Evolutionary conservation across 352 stramenopile species (phyloP).

Genomic region (Phytophthora macrochlamydospora): DNA sequence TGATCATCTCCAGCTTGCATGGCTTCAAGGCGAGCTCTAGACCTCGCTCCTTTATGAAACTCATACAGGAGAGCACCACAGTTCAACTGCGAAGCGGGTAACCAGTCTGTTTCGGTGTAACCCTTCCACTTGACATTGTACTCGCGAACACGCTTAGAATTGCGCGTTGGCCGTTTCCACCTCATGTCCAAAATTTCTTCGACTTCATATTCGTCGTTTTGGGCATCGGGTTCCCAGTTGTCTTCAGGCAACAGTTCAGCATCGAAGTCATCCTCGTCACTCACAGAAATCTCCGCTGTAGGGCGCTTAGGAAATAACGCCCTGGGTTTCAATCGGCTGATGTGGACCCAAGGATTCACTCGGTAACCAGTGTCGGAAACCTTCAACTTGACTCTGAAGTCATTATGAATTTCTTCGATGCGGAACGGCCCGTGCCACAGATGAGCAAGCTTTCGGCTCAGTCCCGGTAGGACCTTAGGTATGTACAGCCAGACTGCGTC

Average conservation of each 20-base stretch:
- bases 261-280: not conserved
- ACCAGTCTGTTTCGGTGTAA: not conserved
- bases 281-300: not conserved
- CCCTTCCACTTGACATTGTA: not conserved
- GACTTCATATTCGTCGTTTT: not conserved
- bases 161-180: not conserved
- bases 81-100: not conserved
- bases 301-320: not conserved
- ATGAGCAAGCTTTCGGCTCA: not conserved
- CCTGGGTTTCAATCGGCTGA: not conserved
- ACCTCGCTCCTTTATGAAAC: not conserved
- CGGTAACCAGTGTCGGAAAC: not conserved
- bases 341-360: not conserved
- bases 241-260: not conserved
- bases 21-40: not conserved
- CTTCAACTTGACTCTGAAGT: not conserved
- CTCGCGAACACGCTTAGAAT: not conserved
- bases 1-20: not conserved
- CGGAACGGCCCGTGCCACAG: not conserved
- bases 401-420: not conserved
- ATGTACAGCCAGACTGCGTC: conserved; percentile 13
- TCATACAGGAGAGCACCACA: not conserved
- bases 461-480: not conserved
- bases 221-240: not conserved
- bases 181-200: not conserved